Conservation (phyloP, 768 basidiomycete species). For the Termitomyces eurrhizus region DNA sequence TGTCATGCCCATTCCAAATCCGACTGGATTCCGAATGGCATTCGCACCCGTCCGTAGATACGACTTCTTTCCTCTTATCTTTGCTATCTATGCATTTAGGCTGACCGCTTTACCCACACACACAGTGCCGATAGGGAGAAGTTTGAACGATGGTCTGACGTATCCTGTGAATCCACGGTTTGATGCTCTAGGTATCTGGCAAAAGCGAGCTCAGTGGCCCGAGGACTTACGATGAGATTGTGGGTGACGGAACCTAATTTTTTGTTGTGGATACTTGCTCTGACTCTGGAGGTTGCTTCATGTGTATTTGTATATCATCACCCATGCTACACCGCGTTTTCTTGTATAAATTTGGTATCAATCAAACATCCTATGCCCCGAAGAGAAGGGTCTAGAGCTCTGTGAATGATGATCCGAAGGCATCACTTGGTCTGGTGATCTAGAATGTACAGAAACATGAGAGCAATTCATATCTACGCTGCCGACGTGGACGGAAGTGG, state of each 20-base stretch:
- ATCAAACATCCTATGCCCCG: not conserved
- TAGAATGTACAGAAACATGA: not conserved
- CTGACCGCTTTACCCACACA: constrained; percentile 29
- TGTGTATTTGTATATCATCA: not conserved
- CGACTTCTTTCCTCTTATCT: constrained; percentile 8
- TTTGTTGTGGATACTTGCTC: not conserved
- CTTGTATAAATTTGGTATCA: not conserved
- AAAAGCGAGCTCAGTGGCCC: constrained; percentile 69
- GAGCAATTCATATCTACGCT: not conserved
- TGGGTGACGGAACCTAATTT: not conserved
- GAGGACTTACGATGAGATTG: constrained; percentile 43
- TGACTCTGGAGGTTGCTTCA: not conserved
- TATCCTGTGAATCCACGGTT: constrained; percentile 75
- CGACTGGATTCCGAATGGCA: constrained; percentile 12
- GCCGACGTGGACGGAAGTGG: constrained; percentile 1
- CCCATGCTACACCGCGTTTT: not conserved
- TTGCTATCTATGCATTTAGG: constrained; percentile 6
- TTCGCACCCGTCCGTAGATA: not conserved
- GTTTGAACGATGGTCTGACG: constrained; percentile 52
- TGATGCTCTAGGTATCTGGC: constrained; percentile 63
- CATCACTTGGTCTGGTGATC: not conserved
- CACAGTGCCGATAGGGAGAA: constrained; percentile 50
- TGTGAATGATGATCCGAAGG: not conserved
- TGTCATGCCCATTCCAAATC: constrained; percentile 5
- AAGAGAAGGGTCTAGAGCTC: not conserved